phyloP scores from a whole-genome alignment of 768 basidiomycete species.

The Dictyophora rubrovolvata region DNA sequence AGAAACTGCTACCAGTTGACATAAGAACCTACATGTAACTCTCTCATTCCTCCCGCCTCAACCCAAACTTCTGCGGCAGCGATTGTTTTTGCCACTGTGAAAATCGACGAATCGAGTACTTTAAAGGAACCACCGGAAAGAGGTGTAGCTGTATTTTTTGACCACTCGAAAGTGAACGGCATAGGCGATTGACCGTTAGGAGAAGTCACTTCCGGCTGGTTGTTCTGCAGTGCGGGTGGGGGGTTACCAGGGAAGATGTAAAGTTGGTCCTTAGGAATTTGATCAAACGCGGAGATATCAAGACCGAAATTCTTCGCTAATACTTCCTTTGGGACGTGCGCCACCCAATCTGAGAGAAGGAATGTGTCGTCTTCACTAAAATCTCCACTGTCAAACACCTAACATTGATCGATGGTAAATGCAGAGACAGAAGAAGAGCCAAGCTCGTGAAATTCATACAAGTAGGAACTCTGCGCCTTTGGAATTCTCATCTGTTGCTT shows the following conservation, averaged over 20 bases:
- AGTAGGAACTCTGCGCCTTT: slow-evolving; percentile 44
- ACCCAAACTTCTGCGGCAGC: slow-evolving; percentile 49
- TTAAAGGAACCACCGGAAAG: slow-evolving; percentile 40
- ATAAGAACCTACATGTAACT: background rate
- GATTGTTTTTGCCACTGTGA: slow-evolving; percentile 42
- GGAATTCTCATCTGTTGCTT: slow-evolving; percentile 33
- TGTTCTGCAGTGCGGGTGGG: slow-evolving; percentile 27
- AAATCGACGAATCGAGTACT: slow-evolving; percentile 35
- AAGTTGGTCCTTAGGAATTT: slow-evolving; percentile 36
- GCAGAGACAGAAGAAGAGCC: background rate
- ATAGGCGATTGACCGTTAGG: slow-evolving; percentile 36
- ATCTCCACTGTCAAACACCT: slow-evolving; percentile 42
- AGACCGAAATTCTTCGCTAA: slow-evolving; percentile 44
- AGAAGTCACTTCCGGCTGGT: slow-evolving; percentile 26
- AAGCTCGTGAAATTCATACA: slow-evolving; percentile 16
- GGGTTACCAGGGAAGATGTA: slow-evolving; percentile 41
- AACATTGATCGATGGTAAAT: background rate
- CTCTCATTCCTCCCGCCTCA: slow-evolving; percentile 46
- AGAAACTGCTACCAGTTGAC: background rate
- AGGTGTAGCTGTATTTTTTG: slow-evolving; percentile 33
- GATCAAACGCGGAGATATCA: slow-evolving; percentile 28
- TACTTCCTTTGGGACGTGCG: slow-evolving; percentile 46
- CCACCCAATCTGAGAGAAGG: slow-evolving; percentile 46
- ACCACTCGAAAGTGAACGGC: slow-evolving; percentile 39
- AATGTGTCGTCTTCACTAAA: slow-evolving; percentile 48